Evolutionary conservation across 1,284 basidiomycete species (phyloP).

Genomic region (Cryptococcus sp.): DNA sequence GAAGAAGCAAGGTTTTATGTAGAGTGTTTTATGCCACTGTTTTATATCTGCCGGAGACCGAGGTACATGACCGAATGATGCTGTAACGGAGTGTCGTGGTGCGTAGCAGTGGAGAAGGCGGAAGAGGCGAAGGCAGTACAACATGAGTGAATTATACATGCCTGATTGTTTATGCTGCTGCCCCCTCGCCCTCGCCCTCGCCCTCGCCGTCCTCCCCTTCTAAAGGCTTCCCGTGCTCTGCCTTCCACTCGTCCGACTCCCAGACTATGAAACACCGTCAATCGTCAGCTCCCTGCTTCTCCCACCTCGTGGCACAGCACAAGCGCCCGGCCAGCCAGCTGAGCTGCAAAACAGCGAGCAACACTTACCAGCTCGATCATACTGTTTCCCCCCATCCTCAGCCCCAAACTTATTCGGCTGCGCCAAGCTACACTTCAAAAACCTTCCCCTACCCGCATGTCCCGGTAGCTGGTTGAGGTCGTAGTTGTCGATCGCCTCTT

Average conservation of each 20-base stretch:
- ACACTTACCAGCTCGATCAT: conserved; percentile 43
- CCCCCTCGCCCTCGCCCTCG: neutral
- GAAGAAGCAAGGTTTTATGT: neutral
- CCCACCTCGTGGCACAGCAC: neutral
- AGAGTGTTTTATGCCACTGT: neutral
- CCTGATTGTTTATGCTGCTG: conserved; percentile 4
- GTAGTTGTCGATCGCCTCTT: conserved; percentile 51
- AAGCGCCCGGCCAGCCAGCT: neutral
- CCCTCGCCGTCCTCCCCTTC: conserved; percentile 24
- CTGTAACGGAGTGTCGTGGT: neutral
- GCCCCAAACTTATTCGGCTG: conserved; percentile 41
- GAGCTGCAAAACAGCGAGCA: too few species aligned
- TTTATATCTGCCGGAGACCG: neutral
- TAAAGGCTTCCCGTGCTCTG: conserved; percentile 36
- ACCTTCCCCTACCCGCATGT: conserved; percentile 42
- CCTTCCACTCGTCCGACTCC: conserved; percentile 48
- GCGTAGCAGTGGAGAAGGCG: neutral
- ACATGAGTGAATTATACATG: conserved; percentile 11
- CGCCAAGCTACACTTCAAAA: conserved; percentile 48
- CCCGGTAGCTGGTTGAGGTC: conserved; percentile 49
- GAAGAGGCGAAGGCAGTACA: conserved; percentile 1
- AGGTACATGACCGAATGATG: too few species aligned
- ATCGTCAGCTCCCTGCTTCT: conserved; percentile 3
- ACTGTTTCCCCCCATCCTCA: conserved; percentile 24
- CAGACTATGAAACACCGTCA: conserved; percentile 37